phyloP scores from a whole-genome alignment of 371 early-diverging fungal species.

The Mortierella sp. region DNA sequence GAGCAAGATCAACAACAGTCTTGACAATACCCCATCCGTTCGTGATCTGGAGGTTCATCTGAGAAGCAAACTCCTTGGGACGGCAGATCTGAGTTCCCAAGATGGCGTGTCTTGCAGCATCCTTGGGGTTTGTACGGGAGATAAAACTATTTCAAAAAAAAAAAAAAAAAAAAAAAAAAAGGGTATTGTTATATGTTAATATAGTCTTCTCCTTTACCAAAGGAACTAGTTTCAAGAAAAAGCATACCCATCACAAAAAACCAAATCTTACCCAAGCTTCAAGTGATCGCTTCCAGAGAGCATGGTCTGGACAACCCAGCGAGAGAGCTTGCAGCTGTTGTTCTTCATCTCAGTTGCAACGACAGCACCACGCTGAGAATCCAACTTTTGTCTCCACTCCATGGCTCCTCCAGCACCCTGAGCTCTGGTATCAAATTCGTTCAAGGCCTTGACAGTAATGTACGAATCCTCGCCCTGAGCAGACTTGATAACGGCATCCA shows the following conservation, averaged over 20 bases:
- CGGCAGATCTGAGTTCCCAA: slow-evolving; percentile 88
- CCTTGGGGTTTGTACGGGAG: slow-evolving; percentile 82
- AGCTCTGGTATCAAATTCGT: slow-evolving; percentile 92
- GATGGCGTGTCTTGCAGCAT: slow-evolving; percentile 84
- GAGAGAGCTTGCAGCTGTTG: slow-evolving; percentile 94
- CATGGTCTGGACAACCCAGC: slow-evolving; percentile 94
- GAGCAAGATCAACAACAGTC: slow-evolving; percentile 88
- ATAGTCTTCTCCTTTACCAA: not conserved
- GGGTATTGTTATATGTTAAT: not conserved
- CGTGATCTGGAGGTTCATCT: slow-evolving; percentile 86
- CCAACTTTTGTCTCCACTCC: slow-evolving; percentile 96
- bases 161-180: not conserved
- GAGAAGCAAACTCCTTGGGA: slow-evolving; percentile 91
- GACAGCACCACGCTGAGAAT: slow-evolving; percentile 95
- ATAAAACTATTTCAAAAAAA: slow-evolving; percentile 60
- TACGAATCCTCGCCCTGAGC: slow-evolving; percentile 70
- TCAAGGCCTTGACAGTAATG: slow-evolving; percentile 82
- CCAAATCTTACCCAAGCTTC: slow-evolving; percentile 82
- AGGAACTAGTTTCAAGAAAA: not conserved
- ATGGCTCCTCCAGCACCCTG: slow-evolving; percentile 90
- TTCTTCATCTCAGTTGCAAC: slow-evolving; percentile 98
- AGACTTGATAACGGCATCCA: slow-evolving; percentile 84
- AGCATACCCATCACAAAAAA: too few species aligned
- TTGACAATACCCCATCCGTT: slow-evolving; percentile 97
- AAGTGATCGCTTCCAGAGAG: slow-evolving; percentile 91